Evolutionary conservation across 2,329 filamentous ascomycete species (phyloP).

Genomic region (Thielaviopsis cerberus): DNA sequence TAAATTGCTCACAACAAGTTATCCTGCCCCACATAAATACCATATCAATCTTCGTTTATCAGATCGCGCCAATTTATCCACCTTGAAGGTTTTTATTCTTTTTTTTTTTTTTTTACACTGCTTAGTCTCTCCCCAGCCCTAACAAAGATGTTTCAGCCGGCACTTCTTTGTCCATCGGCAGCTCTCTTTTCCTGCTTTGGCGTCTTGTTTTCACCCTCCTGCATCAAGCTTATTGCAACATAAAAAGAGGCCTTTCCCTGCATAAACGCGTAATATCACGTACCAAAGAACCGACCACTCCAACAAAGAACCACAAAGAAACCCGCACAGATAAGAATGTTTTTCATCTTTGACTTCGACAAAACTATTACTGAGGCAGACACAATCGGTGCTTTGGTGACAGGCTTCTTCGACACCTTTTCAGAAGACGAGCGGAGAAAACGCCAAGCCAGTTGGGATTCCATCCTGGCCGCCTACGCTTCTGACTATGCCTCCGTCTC

Average conservation of each 20-base stretch:
- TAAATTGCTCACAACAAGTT: no score
- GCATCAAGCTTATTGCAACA: background rate
- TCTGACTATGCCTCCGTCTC: conserved; percentile 23
- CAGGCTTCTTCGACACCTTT: conserved; percentile 23
- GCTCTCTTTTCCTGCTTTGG: no score
- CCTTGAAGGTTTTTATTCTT: no score
- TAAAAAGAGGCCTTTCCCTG: background rate
- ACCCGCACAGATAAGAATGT: conserved; percentile 17
- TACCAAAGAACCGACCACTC: no score
- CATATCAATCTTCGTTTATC: no score
- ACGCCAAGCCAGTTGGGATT: conserved; percentile 25
- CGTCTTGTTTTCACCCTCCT: background rate
- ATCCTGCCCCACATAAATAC: no score
- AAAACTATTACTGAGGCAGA: conserved; percentile 38
- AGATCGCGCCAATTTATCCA: no score
- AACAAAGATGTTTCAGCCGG: no score
- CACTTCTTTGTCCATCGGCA: no score
- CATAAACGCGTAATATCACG: background rate
- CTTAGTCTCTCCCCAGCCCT: no score
- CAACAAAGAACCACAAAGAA: background rate
- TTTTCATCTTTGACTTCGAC: conserved; percentile 39
- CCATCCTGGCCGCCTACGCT: conserved; percentile 27
- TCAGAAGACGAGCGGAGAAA: conserved; percentile 16
- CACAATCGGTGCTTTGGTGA: conserved; percentile 31
- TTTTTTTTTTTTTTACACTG: no score